These are phyloP conservation scores for Sporopachydermia quercuum DNA, from an alignment of 805 yeast species.

Conservation along the genomic window DNA sequence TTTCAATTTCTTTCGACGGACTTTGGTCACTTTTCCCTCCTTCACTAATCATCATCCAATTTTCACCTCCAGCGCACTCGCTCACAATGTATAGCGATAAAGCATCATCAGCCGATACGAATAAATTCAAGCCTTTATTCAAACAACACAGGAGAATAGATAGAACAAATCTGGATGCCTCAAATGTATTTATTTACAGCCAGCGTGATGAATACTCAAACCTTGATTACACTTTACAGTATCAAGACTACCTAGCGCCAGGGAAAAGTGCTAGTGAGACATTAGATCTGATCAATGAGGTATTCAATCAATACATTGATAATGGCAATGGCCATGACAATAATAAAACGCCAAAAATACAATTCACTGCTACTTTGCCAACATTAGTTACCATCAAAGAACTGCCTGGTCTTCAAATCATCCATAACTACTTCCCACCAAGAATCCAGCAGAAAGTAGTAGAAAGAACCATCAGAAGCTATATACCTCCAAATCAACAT, in stretches of 20 bases:
- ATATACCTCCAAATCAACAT: constrained; percentile 19
- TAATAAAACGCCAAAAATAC: background rate
- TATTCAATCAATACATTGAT: background rate
- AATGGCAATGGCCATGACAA: background rate
- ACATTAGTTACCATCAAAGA: constrained; percentile 11
- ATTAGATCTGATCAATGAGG: background rate
- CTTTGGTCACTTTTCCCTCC: too few species aligned
- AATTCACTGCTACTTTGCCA: background rate
- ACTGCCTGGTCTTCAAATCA: constrained; percentile 21
- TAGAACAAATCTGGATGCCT: constrained; percentile 5
- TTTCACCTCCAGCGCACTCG: too few species aligned
- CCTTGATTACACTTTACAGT: constrained; percentile 3
- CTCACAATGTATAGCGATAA: too few species aligned
- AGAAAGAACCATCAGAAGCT: constrained; percentile 16
- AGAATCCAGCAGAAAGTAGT: constrained; percentile 17
- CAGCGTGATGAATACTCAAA: background rate
- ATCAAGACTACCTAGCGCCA: constrained; percentile 4
- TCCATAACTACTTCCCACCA: constrained; percentile 12
- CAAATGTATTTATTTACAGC: constrained; percentile 1
- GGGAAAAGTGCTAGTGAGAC: background rate
- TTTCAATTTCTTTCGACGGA: too few species aligned
- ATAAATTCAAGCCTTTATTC: constrained; percentile 14
- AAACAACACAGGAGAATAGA: constrained; percentile 10
- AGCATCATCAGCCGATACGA: constrained; percentile 6
- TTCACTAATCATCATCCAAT: too few species aligned